phyloP scores from a whole-genome alignment of 768 basidiomycete genomes.

The Nidularia pulvinata region DNA sequence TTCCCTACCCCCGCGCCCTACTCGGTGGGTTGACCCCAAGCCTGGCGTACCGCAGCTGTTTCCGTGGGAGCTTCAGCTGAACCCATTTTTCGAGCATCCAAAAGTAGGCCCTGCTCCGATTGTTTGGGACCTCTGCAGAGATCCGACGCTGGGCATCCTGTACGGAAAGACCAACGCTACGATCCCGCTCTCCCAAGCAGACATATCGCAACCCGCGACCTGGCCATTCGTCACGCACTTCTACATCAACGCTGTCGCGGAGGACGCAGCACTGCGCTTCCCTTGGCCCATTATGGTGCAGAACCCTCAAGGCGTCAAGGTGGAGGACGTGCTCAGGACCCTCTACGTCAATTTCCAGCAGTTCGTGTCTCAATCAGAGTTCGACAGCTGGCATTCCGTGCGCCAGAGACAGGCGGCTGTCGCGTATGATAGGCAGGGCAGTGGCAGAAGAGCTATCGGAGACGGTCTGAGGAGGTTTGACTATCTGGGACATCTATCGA shows the following conservation, averaged over 20 bases:
- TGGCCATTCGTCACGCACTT: constrained; percentile 58
- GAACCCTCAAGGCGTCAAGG: constrained; percentile 45
- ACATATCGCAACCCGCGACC: constrained; percentile 62
- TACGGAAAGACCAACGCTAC: constrained; percentile 21
- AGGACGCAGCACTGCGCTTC: constrained; percentile 43
- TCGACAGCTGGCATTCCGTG: constrained; percentile 26
- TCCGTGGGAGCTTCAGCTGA: constrained; percentile 51
- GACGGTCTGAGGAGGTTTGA: constrained; percentile 37
- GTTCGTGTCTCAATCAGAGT: constrained; percentile 30
- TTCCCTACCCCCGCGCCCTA: constrained; percentile 47
- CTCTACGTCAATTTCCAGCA: constrained; percentile 44
- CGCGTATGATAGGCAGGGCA: constrained; percentile 21
- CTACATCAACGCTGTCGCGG: constrained; percentile 52
- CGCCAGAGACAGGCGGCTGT: constrained; percentile 26
- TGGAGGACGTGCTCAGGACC: constrained; percentile 47
- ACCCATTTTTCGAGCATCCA: constrained; percentile 53
- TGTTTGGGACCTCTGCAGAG: constrained; percentile 44
- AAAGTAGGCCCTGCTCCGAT: constrained; percentile 37
- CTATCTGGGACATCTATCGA: constrained; percentile 43
- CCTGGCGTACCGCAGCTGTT: constrained; percentile 37
- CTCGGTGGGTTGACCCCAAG: constrained; percentile 40
- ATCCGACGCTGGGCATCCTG: constrained; percentile 14
- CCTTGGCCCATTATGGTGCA: constrained; percentile 56
- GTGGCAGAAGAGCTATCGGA: too few relatives aligned
- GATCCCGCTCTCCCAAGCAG: constrained; percentile 28